Base-by-base conservation (phyloP, 805 yeast genomes). In the Kuraishia capsulata region DNA sequence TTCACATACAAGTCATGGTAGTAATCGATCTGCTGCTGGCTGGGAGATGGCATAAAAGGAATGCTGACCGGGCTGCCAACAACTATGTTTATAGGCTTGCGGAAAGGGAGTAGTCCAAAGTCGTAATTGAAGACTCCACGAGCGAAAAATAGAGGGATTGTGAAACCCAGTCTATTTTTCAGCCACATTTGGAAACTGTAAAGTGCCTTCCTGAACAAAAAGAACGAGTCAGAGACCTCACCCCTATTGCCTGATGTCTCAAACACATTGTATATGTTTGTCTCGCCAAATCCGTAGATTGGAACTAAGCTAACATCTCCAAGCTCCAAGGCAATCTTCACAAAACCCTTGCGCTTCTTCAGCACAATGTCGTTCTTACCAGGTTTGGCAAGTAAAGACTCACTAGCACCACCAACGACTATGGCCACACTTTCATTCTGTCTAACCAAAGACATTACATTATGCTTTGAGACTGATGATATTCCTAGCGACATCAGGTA, bases 321-420 rank as follows among this genome's bases (percentile, higher is more conserved):
- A 13, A 80, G 63, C 52, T 80, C 80, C 42, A 92, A 62, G 0
- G 97, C 98, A 24, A 92, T 54, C 49, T 82, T 86, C 21, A 92
- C 78, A 59, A 92, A 92, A 0, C 98, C 98, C 51, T 80, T 83
- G 30, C 98, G 69, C 44, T 76, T 80, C 30, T 78, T 69, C 31
- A 92, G 61, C 0, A 92, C 85, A 35, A 92, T 61, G 41, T 82
- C 81, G 39, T 73, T 71, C 46, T 76, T 71, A 6, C 76, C 75
- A 0, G 82, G 78, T 39, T 67, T 64, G 4, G 85, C 75, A 20
- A 85, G 56, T 28, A 92, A 64, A 1, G 94, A 78, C 52, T 92
- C 98, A 42, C 87, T 83, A 0, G 97, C 97, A 0, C 98, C 98
- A 2, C 98, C 98, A 19, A 92, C 79, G 1, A 92, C 97, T 41